Evolutionary conservation across 176 grass and related monocot species (phyloP), one percentile per base, ranked within the genome.

Genomic region (Oryza coarctata): DNA sequence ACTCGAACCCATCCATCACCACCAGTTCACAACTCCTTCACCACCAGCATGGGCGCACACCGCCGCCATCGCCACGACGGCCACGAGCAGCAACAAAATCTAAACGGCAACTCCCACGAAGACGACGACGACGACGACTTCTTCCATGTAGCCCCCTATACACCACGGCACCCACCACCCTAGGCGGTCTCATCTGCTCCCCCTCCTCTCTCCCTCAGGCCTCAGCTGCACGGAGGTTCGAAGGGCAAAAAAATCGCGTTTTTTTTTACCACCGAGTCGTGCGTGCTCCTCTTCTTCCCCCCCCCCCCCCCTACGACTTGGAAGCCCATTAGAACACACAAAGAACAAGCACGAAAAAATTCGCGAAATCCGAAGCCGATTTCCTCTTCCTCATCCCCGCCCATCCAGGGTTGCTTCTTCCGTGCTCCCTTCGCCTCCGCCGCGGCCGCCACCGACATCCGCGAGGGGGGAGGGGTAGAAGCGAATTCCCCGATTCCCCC

Each of bases 251-350:
- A 61, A 79, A 31, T 31, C 65, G 55, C 41, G 52, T 71, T 80
- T 60, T 8, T 49, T 71, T 80, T 3, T 31, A 47, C 69, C 69
- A 34, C 82, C 72, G 40, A 17, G 71, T 52, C 65, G 33, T 27
- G 45, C 45, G 12, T 14, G 17, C 12, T 62, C 1, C 85, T 77
- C 25, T 33, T 75, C 71, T 49, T 17, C 20, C 71, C 32, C 60
- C 70, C n/a, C 70, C n/a, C 9, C 33, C 39, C 26, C 71, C 86
- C 36, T 58, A 43, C 7, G 65, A 75, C 70, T 84, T 87, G 39
- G 86, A 80, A 90, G 20, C 87, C 67, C 87, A 73, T 81, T 73
- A 76, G 87, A 86, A 87, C 70, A 86, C 74, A 86, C 69, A 75
- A 80, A 89, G 90, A 92, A 85, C 78, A 74, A 61, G 38, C 52